Evolutionary conservation across 495 filamentous ascomycete species (phyloP).

Genomic region (Aspergillus wentii): DNA sequence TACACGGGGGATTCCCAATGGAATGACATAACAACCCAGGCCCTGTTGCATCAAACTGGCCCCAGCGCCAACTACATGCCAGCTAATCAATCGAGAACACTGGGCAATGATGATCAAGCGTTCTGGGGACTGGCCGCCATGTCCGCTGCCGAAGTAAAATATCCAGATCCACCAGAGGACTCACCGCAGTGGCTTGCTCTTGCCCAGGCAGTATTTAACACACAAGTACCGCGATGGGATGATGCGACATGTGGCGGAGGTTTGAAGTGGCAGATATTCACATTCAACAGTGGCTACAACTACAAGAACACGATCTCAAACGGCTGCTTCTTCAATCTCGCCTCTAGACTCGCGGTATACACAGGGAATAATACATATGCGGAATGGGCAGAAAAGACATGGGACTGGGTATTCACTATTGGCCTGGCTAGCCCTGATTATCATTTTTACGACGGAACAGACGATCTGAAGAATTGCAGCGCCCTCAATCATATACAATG

Average conservation of each 20-base stretch:
- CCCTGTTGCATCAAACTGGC: constrained; percentile 61
- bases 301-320: constrained; percentile 77
- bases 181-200: constrained; percentile 66
- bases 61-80: constrained; percentile 67
- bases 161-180: constrained; percentile 44
- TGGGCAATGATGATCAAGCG: constrained; percentile 77
- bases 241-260: constrained; percentile 58
- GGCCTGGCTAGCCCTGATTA: constrained; percentile 54
- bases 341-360: constrained; percentile 66
- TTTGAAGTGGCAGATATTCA: constrained; percentile 75
- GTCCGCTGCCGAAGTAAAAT: constrained; percentile 70
- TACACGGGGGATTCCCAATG: constrained; percentile 69
- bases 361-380: constrained; percentile 69
- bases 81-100: constrained; percentile 65
- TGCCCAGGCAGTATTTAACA: constrained; percentile 71
- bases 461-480: constrained; percentile 43
- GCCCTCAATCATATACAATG: constrained; percentile 52
- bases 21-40: constrained; percentile 59
- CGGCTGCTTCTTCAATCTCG: constrained; percentile 71
- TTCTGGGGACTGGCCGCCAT: constrained; percentile 79
- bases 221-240: constrained; percentile 65
- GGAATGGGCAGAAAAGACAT: constrained; percentile 63
- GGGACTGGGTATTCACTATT: constrained; percentile 59
- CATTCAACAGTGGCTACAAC: constrained; percentile 65
- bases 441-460: constrained; percentile 57